Conservation (phyloP, 495 filamentous ascomycete species). For the Cladorrhinum samala region DNA sequence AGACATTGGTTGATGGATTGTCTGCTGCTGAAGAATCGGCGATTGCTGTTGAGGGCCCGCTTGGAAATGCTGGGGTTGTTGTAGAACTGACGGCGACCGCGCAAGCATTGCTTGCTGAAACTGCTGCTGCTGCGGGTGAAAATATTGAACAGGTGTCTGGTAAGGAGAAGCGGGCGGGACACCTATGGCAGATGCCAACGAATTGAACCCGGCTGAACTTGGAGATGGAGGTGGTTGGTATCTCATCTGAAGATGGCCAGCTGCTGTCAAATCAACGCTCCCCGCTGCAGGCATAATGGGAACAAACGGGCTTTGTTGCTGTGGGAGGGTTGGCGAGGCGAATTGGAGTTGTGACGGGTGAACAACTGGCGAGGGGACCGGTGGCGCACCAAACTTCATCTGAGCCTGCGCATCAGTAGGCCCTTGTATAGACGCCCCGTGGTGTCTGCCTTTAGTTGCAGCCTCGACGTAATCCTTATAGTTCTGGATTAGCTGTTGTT, state of each 20-base stretch:
- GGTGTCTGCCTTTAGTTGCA: too few species aligned
- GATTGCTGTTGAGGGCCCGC: background rate
- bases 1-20: background rate
- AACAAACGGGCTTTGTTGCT: background rate
- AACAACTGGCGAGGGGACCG: background rate
- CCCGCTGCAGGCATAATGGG: background rate
- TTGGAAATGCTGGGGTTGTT: background rate
- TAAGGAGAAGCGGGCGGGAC: background rate
- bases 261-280: background rate
- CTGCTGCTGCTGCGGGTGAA: background rate
- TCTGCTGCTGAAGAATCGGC: background rate
- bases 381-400: too few species aligned
- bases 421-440: too few species aligned
- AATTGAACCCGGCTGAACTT: background rate
- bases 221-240: background rate
- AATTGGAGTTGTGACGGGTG: background rate
- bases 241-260: background rate
- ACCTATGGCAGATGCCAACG: background rate
- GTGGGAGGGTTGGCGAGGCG: background rate
- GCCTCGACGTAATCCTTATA: too few species aligned
- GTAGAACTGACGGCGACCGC: background rate
- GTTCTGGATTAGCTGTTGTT: background rate
- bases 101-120: background rate
- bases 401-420: too few species aligned
- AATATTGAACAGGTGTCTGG: background rate